Percentiles rank a stretch among this genome's conserved stretches.
Conservation (phyloP, 1,284 basidiomycete species). For the Rhodotorula sp. region DNA sequence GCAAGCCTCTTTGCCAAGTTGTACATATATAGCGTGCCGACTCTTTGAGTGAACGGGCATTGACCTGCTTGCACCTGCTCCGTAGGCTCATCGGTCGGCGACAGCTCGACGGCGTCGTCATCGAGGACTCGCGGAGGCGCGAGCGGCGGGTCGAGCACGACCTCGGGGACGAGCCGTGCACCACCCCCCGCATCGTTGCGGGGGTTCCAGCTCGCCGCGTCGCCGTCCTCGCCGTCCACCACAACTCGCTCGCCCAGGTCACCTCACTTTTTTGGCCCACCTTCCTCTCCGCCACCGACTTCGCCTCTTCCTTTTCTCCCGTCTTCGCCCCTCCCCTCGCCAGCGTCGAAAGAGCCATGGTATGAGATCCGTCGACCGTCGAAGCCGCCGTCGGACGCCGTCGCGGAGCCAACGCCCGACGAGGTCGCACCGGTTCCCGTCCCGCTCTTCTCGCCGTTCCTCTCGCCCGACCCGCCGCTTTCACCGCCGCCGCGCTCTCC, state of each 20-base stretch:
- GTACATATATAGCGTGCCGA: not conserved
- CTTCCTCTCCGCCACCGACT: not conserved
- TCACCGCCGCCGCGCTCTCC: not conserved
- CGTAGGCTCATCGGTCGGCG: not conserved
- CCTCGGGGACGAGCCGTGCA: not conserved
- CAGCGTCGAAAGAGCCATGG: not conserved
- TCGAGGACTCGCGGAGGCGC: not conserved
- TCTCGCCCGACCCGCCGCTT: not conserved
- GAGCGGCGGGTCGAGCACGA: not conserved
- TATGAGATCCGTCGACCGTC: not conserved
- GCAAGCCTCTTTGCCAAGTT: not conserved
- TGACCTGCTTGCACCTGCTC: not conserved
- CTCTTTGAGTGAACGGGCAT: not conserved
- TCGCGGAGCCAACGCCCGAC: slow-evolving; percentile 3
- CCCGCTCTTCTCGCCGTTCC: not conserved
- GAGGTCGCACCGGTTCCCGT: not conserved
- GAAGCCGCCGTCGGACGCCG: not conserved
- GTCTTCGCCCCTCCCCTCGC: not conserved
- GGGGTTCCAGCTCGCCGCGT: not conserved
- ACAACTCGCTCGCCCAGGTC: not conserved
- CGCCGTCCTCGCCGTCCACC: not conserved
- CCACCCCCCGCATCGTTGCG: not conserved
- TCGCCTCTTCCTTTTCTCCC: not conserved
- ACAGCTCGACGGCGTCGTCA: not conserved
- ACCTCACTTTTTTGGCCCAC: not conserved